Percentiles rank a stretch among this genome's conserved stretches.
These are phyloP conservation scores for Didymella arachidicola DNA, from an alignment of 2,329 filamentous ascomycete genomes.

Conservation along the genomic window DNA sequence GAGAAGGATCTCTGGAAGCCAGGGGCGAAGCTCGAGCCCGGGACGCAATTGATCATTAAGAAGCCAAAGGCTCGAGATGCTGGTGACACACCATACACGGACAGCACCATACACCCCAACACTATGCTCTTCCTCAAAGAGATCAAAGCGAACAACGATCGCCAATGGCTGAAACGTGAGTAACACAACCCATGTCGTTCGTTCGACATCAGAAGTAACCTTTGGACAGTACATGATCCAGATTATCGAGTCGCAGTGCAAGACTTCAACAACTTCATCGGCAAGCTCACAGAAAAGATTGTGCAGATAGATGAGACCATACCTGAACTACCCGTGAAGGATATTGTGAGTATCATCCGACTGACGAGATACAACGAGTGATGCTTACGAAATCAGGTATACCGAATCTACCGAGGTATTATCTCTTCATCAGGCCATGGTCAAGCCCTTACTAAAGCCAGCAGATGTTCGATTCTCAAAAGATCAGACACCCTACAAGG, in stretches of 20 bases:
- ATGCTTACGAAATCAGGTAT: slow-evolving; percentile 61
- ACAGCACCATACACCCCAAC: slow-evolving; percentile 68
- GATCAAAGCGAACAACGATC: slow-evolving; percentile 66
- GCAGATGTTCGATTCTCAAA: slow-evolving; percentile 81
- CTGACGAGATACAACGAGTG: background rate
- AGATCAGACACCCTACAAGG: slow-evolving; percentile 88
- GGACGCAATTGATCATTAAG: slow-evolving; percentile 68
- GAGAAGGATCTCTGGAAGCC: slow-evolving; percentile 64
- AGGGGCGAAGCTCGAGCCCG: slow-evolving; percentile 65
- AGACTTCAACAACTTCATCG: slow-evolving; percentile 83
- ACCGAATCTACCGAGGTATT: slow-evolving; percentile 76
- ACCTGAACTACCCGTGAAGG: slow-evolving; percentile 84
- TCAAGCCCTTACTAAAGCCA: slow-evolving; percentile 6
- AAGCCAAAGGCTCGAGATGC: slow-evolving; percentile 69
- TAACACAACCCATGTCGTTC: background rate
- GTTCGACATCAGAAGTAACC: slow-evolving; percentile 17
- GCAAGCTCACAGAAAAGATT: slow-evolving; percentile 73
- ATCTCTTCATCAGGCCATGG: background rate
- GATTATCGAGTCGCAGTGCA: slow-evolving; percentile 80
- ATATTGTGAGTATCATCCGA: slow-evolving; percentile 64
- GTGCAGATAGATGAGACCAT: slow-evolving; percentile 79
- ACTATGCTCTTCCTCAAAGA: slow-evolving; percentile 68
- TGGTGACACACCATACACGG: slow-evolving; percentile 65
- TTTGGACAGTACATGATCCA: slow-evolving; percentile 71
- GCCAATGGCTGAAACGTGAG: slow-evolving; percentile 70